These are phyloP conservation scores for Magnusiomyces clavatus DNA, from an alignment of 1,139 yeast genomes.

Conservation along the genomic window DNA sequence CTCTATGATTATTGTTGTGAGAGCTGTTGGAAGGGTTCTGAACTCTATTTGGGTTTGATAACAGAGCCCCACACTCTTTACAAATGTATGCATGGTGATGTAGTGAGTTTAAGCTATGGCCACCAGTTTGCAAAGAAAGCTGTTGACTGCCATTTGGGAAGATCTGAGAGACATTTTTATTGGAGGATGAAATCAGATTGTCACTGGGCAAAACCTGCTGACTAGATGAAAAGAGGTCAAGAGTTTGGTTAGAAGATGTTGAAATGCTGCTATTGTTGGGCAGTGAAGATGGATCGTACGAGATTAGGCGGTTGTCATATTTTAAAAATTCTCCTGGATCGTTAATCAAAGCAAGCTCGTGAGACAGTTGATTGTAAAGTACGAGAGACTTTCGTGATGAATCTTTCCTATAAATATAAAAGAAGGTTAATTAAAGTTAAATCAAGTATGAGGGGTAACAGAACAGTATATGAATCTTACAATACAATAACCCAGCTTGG, in stretches of 20 bases:
- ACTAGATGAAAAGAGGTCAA: neutral
- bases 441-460: too few species aligned
- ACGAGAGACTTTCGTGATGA: constrained; percentile 28
- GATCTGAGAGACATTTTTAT: neutral
- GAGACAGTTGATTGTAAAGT: constrained; percentile 26
- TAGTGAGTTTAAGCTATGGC: too few species aligned
- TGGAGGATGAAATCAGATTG: too few species aligned
- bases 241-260: neutral
- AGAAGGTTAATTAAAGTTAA: neutral
- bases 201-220: neutral
- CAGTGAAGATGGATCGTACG: neutral
- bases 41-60: neutral
- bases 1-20: neutral
- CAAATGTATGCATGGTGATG: neutral
- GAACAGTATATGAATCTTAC: constrained; percentile 19
- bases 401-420: constrained; percentile 22
- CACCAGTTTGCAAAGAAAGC: too few species aligned
- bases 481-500: constrained; percentile 28
- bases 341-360: constrained; percentile 26
- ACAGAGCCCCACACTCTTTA: neutral
- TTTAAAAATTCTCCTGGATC: constrained; percentile 18
- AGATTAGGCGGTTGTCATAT: neutral
- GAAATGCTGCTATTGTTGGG: neutral
- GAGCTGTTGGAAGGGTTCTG: neutral
- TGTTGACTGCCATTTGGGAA: neutral